phyloP scores from a whole-genome alignment of 352 stramenopile species.

The Globisporangium apiculatum region DNA sequence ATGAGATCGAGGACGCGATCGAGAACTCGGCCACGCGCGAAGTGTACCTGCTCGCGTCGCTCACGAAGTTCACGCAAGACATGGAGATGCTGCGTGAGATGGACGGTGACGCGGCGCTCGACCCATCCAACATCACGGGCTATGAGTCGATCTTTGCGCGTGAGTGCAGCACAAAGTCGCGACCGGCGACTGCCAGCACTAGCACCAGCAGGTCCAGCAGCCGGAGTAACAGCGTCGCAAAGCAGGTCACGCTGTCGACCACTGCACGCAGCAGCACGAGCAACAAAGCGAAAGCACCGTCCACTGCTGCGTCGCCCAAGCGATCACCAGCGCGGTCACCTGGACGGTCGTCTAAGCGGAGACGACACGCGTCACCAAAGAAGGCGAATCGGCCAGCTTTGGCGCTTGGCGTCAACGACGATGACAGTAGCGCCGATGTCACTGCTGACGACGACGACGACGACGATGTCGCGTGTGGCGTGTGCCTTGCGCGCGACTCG shows the following conservation, averaged over 20 bases:
- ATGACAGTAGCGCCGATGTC: not conserved
- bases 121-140: constrained; percentile 15
- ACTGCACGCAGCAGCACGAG: not conserved
- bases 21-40: constrained; percentile 33
- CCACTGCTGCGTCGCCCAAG: not conserved
- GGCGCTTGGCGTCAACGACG: not conserved
- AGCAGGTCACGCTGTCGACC: not conserved
- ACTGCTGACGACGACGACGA: constrained; percentile 7
- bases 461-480: constrained; percentile 50
- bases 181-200: not conserved
- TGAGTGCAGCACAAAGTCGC: constrained; percentile 2
- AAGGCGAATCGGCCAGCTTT: no score
- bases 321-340: not conserved
- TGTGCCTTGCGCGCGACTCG: constrained; percentile 63
- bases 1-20: constrained; percentile 31
- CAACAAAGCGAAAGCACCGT: not conserved
- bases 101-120: constrained; percentile 22
- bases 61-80: constrained; percentile 58
- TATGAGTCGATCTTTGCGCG: constrained; percentile 18
- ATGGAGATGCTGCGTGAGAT: constrained; percentile 57
- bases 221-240: not conserved
- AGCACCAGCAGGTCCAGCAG: not conserved
- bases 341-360: not conserved
- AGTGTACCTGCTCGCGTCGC: constrained; percentile 44
- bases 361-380: not conserved